Evolutionary conservation across 257 asterid species (phyloP).

Genomic region (Primulina eburnea): DNA sequence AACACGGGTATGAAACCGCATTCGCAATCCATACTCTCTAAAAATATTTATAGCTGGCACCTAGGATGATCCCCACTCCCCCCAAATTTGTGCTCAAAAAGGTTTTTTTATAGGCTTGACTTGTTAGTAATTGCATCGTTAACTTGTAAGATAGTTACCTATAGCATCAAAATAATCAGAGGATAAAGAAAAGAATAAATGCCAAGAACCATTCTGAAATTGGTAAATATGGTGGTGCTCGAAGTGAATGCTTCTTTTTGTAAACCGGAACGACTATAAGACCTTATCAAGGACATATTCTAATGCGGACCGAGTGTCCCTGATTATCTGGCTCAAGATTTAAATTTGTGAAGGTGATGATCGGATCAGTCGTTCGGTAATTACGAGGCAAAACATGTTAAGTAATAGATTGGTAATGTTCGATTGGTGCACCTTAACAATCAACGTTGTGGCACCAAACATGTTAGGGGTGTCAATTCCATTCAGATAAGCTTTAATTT

Average conservation of each 20-base stretch:
- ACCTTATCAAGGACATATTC: constrained; percentile 1
- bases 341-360: neutral
- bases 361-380: neutral
- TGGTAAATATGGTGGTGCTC: neutral
- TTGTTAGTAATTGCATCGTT: too few species aligned
- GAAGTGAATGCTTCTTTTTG: neutral
- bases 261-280: neutral
- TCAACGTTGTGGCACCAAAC: constrained; percentile 78
- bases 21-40: neutral
- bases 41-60: too few species aligned
- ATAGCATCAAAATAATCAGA: too few species aligned
- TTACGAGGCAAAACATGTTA: neutral
- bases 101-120: too few species aligned
- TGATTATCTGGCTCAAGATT: neutral
- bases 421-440: constrained; percentile 60
- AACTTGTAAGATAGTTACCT: too few species aligned
- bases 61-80: too few species aligned
- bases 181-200: too few species aligned
- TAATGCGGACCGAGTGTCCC: neutral
- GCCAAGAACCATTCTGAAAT: constrained; percentile 3
- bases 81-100: too few species aligned
- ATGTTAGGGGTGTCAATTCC: constrained; percentile 90
- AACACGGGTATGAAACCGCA: neutral
- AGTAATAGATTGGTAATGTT: neutral
- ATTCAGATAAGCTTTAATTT: constrained; percentile 87